Base-by-base conservation (phyloP, 2,329 filamentous ascomycete genomes). In the Neurospora sp. region DNA sequence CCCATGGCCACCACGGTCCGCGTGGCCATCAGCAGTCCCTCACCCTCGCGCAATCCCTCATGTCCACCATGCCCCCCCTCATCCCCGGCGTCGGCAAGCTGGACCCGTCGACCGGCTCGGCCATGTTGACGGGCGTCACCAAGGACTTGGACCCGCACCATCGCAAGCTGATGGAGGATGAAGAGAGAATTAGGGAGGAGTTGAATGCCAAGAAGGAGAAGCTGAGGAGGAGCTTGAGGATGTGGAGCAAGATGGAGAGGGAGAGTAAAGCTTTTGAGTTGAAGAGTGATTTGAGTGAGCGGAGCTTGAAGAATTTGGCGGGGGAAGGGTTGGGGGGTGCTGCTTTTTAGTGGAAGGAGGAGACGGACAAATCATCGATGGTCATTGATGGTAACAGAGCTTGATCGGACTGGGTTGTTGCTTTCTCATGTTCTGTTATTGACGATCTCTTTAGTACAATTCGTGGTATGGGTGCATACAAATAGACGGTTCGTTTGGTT, bases 271-370 rank as follows among this genome's bases (percentile, higher is more conserved):
- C 83, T 1, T 85, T 85, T 79, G 84, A 86, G 77, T 80, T 88
- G 66, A 82, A 85, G 68, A 86, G 84, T 62, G 85, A 88, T 67
- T 76, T 88, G 71, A 86, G 84, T 71, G 86, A 87, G 78, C 82
- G 82, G 78, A 86, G 83, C 71, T 81, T 89, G 75, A 84, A 85
- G 77, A 88, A 84, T 68, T 78, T 88, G 70, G 83, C 85, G 0
- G 86, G 86, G 17, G 86, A 88, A 72, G 84, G 84, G 17, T 79
- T 84, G 70, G 84, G 85, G 1, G 86, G 86, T 7, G 84, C 85
- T 23, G 84, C 86, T 89, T 89, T 74, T 87, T 75, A 69, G 52
- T 62, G 11, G 23, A 11, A 28, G 28, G 28, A 28, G 28, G 28
- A 28, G 28, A 28, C 28, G 28, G 28, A 28, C 28, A 28, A 28